Evolutionary conservation across 139 green algal genomes (phyloP).

Genomic region (Tetradesmus lagerheimii): DNA sequence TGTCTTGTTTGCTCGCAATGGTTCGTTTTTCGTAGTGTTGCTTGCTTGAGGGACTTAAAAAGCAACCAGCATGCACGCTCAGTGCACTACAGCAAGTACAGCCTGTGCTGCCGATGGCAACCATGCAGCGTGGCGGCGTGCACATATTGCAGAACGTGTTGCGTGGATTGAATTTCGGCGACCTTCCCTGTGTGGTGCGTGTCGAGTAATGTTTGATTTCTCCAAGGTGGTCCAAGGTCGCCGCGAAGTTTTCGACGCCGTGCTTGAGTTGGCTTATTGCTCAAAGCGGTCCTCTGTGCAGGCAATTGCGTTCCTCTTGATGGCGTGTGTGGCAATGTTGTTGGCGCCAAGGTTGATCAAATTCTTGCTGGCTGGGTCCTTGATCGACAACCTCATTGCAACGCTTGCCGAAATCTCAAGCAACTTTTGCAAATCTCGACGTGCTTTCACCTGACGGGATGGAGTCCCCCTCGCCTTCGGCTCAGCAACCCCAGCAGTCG

Average conservation of each 20-base stretch:
- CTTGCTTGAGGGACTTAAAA: background rate
- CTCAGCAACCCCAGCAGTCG: background rate
- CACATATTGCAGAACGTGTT: no score
- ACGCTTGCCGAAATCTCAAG: background rate
- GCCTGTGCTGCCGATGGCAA: background rate
- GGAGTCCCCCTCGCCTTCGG: background rate
- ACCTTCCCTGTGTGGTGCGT: background rate
- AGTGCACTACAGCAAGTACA: background rate
- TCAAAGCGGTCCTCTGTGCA: no score
- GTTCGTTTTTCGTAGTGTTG: background rate
- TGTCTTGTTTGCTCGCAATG: no score
- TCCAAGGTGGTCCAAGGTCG: background rate
- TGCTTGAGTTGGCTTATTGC: background rate
- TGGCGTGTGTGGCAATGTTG: background rate
- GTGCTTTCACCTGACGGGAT: background rate
- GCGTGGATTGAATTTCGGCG: no score
- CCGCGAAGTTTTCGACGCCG: background rate
- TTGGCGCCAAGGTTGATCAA: background rate
- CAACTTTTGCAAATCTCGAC: background rate
- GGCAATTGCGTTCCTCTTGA: background rate
- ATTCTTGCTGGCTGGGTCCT: background rate
- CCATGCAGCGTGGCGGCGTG: background rate
- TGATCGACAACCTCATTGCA: constrained; percentile 5
- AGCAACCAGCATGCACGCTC: no score
- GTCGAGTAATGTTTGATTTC: background rate